Percentiles rank a stretch among this genome's conserved stretches.
Conservation (phyloP, 257 asterid species). For the Thymus quinquecostatus region DNA sequence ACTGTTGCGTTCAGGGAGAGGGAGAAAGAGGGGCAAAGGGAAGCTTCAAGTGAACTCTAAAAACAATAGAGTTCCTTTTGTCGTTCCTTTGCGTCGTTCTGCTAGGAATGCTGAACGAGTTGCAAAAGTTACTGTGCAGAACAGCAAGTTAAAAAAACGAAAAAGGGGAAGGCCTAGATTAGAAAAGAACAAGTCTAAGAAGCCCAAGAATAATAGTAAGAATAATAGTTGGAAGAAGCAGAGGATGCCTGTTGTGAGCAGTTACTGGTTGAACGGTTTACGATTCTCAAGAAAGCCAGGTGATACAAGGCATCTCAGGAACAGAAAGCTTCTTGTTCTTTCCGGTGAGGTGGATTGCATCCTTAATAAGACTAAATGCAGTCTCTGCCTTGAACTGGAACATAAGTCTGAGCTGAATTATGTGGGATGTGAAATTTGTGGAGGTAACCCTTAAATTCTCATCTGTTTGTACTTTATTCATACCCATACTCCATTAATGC, state of each 20-base stretch:
- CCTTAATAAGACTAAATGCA: conserved; percentile 58
- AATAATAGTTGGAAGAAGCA: conserved; percentile 52
- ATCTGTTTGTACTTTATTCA: conserved; percentile 24
- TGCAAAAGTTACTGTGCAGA: conserved; percentile 46
- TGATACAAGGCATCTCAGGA: conserved; percentile 68
- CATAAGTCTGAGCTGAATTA: conserved; percentile 57
- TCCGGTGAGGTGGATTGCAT: conserved; percentile 46
- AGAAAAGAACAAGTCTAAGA: conserved; percentile 44
- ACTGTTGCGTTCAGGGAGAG: conserved; percentile 44
- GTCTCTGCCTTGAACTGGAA: conserved; percentile 75
- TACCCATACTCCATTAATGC: conserved; percentile 10
- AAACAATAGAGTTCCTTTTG: conserved; percentile 46
- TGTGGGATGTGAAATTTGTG: conserved; percentile 81
- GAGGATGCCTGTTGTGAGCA: conserved; percentile 54
- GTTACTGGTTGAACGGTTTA: conserved; percentile 88
- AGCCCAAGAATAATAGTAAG: conserved; percentile 40
- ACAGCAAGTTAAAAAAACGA: conserved; percentile 45
- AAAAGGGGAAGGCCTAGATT: conserved; percentile 59
- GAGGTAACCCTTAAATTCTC: conserved; percentile 56
- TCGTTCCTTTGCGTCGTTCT: conserved; percentile 85
- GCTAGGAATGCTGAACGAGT: conserved; percentile 67
- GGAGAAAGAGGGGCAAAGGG: conserved; percentile 46
- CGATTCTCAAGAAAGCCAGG: conserved; percentile 61
- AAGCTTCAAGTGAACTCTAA: conserved; percentile 46
- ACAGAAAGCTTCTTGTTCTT: conserved; percentile 56